Conservation (phyloP, 495 filamentous ascomycete species). For the Tuber melanosporum region DNA sequence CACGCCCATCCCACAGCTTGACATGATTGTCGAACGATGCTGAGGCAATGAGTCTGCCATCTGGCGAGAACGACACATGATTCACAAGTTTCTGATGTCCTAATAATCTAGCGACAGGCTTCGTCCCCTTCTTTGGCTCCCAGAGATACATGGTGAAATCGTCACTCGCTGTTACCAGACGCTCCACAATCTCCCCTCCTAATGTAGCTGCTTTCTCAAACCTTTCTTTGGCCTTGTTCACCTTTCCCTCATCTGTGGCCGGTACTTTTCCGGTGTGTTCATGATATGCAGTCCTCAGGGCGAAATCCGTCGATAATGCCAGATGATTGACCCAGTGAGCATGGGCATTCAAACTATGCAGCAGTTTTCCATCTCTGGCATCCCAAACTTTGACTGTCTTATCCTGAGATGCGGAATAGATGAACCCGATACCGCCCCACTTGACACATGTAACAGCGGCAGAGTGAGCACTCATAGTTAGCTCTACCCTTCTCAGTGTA, state of each 20-base stretch:
- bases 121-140: constrained; percentile 72
- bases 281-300: constrained; percentile 77
- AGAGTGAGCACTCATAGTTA: constrained; percentile 81
- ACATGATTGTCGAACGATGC: constrained; percentile 88
- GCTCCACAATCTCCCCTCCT: constrained; percentile 70
- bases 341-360: constrained; percentile 72
- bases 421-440: constrained; percentile 84
- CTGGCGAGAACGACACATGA: constrained; percentile 87
- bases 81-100: constrained; percentile 97
- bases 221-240: constrained; percentile 69
- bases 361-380: constrained; percentile 64
- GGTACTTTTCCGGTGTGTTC: constrained; percentile 75
- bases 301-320: constrained; percentile 86
- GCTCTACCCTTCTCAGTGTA: constrained; percentile 67
- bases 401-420: constrained; percentile 89
- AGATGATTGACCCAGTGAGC: constrained; percentile 96
- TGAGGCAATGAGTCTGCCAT: constrained; percentile 77
- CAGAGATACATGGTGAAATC: constrained; percentile 97
- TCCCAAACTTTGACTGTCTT: constrained; percentile 92
- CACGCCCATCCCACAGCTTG: constrained; percentile 76
- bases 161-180: constrained; percentile 82
- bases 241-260: constrained; percentile 59
- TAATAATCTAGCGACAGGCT: constrained; percentile 77
- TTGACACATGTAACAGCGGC: constrained; percentile 79
- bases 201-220: constrained; percentile 82